phyloP scores from a whole-genome alignment of 805 yeast species.

The Cyberlindnera veronae region DNA sequence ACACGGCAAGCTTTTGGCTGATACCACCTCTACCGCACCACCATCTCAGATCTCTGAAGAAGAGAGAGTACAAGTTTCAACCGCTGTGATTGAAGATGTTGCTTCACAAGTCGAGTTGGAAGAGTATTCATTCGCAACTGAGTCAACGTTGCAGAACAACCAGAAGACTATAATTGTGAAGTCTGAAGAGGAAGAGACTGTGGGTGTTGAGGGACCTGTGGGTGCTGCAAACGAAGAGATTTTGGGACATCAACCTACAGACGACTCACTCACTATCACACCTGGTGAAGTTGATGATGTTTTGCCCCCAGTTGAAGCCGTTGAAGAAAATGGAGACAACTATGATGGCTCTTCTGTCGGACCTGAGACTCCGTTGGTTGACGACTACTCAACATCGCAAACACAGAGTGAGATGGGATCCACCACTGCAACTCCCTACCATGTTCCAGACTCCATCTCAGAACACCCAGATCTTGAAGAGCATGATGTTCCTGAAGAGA shows the following conservation, averaged over 20 bases:
- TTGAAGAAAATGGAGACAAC: background rate
- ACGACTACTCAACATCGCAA: constrained; percentile 3
- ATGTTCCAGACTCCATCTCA: constrained; percentile 10
- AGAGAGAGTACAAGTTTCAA: too few species aligned
- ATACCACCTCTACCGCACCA: too few species aligned
- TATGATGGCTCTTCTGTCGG: background rate
- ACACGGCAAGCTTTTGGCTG: too few species aligned
- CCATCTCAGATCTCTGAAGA: too few species aligned
- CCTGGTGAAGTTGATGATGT: background rate
- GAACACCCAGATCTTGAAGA: background rate
- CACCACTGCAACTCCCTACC: constrained; percentile 13
- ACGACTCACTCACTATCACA: too few species aligned
- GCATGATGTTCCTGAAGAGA: constrained; percentile 11
- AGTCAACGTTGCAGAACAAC: constrained; percentile 2
- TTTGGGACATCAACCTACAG: background rate
- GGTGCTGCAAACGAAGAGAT: background rate
- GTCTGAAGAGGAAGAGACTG: background rate
- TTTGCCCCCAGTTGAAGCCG: too few species aligned
- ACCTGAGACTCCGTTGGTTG: constrained; percentile 4
- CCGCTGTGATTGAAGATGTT: background rate
- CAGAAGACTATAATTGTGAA: background rate
- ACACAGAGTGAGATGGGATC: constrained; percentile 19
- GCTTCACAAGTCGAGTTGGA: background rate
- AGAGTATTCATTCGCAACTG: constrained; percentile 9
- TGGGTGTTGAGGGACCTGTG: background rate